Evolutionary conservation across 805 yeast species (phyloP), one percentile per base, ranked within the genome.

Genomic region (Teunomyces panamensis): DNA sequence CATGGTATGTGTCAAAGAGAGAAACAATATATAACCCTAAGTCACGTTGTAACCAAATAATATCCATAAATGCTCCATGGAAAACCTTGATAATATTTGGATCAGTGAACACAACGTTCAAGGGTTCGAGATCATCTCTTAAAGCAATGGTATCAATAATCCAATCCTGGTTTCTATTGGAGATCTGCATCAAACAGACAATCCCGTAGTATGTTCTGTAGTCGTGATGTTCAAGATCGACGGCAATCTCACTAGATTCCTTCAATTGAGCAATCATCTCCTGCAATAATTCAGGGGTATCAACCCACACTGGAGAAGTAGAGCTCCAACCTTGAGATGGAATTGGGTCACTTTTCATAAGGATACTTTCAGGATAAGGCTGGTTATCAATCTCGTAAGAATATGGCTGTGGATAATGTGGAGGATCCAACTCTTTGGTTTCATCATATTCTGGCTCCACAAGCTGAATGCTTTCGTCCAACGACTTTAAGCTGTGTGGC

Each of bases 11-110:
- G 65, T 94, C 99, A 64, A 94, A 92, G 27, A 94, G 67, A 39
- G 91, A 79, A 4, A 94, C 99, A 5, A 94, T 70, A 58, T 94
- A 94, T 8, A 94, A 65, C 0, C 99, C 99, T 47, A 94, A 75
- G 61, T 94, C 99, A 53, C 98, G 76, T 69, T 94, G 99, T 30
- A 94, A 73, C 99, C 99, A 94, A 39, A 89, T 84, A 3, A 94
- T 87, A 73, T 94, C 99, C 96, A 89, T 90, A 56, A 81, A 84
- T 0, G 99, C 96, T 51, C 99, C 99, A 64, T 94, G 99, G 55
- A 94, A 82, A 1, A 94, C 95, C 62, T 94, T 94, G 27, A 89
- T 72, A 29, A 92, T 83, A 4, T 68, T 56, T 0, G 98, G 97
- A 65, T 94, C 73, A 2, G 97, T 78, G 54, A 92, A 89, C 1